Conservation (phyloP, 768 basidiomycete species). For the Boletus reticulatus region DNA sequence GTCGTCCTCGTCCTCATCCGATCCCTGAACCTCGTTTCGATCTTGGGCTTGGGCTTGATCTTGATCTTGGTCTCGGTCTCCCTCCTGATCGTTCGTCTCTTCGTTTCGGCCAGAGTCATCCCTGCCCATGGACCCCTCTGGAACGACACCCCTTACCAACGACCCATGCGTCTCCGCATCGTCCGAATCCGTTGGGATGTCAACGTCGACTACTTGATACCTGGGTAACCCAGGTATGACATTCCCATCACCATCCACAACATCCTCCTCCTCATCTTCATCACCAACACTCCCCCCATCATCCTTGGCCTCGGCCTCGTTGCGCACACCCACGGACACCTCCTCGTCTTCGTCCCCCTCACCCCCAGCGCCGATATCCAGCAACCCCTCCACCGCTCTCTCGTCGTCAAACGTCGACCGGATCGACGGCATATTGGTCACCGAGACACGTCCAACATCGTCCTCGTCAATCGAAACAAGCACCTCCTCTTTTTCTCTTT, state of each 20-base stretch:
- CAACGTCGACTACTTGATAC: constrained; percentile 9
- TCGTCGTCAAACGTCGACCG: constrained; percentile 21
- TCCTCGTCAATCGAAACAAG: background rate
- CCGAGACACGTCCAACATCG: background rate
- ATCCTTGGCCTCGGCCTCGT: background rate
- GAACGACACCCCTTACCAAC: constrained; percentile 3
- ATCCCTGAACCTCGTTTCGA: background rate
- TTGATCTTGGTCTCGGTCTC: no score
- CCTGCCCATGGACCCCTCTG: background rate
- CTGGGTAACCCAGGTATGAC: background rate
- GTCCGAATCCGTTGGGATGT: constrained; percentile 27
- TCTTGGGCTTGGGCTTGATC: background rate
- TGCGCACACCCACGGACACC: background rate
- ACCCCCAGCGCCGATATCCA: constrained; percentile 1
- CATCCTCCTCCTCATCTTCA: background rate
- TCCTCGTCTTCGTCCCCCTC: background rate
- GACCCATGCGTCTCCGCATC: constrained; percentile 26
- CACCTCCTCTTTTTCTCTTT: constrained; percentile 1
- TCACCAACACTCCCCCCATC: no score
- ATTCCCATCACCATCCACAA: background rate
- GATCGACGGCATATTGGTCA: background rate
- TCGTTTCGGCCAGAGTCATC: background rate
- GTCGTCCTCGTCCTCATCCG: background rate
- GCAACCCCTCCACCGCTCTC: constrained; percentile 21
- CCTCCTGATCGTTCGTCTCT: background rate